Percentiles rank a stretch among this genome's conserved stretches.
Conservation (phyloP, 106 monocot genomes). For the Dendrobium chrysotoxum region DNA sequence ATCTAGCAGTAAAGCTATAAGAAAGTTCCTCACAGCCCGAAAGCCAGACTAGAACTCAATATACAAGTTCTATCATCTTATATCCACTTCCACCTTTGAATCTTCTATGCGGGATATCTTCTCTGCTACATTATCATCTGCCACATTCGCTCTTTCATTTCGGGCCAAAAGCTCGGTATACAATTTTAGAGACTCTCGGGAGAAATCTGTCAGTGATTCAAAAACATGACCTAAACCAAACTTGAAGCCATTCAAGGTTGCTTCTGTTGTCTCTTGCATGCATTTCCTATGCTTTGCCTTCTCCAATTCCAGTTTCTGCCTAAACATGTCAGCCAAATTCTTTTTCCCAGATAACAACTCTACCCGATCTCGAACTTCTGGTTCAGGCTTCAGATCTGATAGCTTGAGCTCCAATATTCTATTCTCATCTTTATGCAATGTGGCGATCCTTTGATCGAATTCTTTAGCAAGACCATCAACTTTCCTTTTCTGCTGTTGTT, state of each 20-base stretch:
- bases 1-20: background rate
- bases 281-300: conserved; percentile 69
- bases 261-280: conserved; percentile 70
- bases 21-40: background rate
- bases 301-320: conserved; percentile 59
- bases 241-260: conserved; percentile 71
- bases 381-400: conserved; percentile 46
- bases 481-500: conserved; percentile 90
- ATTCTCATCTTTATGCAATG: conserved; percentile 66
- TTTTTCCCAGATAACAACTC: conserved; percentile 61
- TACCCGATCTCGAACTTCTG: conserved; percentile 38
- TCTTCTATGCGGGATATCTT: conserved; percentile 40
- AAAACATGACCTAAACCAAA: conserved; percentile 57
- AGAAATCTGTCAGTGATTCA: conserved; percentile 64
- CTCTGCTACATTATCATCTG: conserved; percentile 20
- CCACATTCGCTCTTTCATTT: conserved; percentile 24
- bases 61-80: conserved; percentile 12
- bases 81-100: conserved; percentile 12
- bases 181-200: conserved; percentile 48
- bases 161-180: conserved; percentile 48
- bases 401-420: conserved; percentile 67
- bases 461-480: conserved; percentile 80
- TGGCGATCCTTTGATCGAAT: conserved; percentile 41
- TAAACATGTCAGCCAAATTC: conserved; percentile 40
- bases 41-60: background rate